A percentile compares a stretch with the other conserved stretches of the same genome.
phyloP scores from a whole-genome alignment of 306 rosid genomes.

The Acmispon strigosus region DNA sequence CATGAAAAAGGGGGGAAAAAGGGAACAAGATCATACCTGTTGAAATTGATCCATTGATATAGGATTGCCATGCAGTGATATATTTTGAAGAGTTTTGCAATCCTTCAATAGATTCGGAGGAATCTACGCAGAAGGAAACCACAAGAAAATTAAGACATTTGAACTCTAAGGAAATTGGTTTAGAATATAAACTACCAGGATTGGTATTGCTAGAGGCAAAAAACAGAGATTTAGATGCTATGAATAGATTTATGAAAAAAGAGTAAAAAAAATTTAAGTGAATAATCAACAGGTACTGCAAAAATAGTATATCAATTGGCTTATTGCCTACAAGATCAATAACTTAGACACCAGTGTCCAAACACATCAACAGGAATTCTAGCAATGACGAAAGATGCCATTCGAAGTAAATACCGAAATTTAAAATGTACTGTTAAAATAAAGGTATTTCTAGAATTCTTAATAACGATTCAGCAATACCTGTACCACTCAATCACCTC shows the following conservation, averaged over 20 bases:
- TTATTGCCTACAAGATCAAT: neutral
- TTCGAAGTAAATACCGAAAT: neutral
- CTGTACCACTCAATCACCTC: neutral
- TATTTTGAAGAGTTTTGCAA: slow-evolving; percentile 82
- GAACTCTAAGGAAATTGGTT: neutral
- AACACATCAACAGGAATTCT: neutral
- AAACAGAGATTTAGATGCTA: neutral
- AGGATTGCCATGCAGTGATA: slow-evolving; percentile 89
- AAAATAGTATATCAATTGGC: neutral
- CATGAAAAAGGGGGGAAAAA: neutral
- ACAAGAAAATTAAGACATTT: neutral
- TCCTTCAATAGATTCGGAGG: slow-evolving; percentile 73
- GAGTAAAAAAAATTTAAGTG: neutral
- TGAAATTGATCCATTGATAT: slow-evolving; percentile 90
- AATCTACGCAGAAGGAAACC: slow-evolving; percentile 42
- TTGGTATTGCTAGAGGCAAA: neutral
- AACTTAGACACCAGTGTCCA: neutral
- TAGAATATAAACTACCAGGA: neutral
- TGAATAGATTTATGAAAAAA: neutral
- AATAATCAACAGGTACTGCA: neutral
- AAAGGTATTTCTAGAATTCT: neutral
- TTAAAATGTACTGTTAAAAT: neutral
- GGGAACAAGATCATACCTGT: slow-evolving; percentile 46
- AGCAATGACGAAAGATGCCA: neutral
- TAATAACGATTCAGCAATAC: neutral